phyloP scores from a whole-genome alignment of 805 yeast genomes.

The Kuraishia piskuri region DNA sequence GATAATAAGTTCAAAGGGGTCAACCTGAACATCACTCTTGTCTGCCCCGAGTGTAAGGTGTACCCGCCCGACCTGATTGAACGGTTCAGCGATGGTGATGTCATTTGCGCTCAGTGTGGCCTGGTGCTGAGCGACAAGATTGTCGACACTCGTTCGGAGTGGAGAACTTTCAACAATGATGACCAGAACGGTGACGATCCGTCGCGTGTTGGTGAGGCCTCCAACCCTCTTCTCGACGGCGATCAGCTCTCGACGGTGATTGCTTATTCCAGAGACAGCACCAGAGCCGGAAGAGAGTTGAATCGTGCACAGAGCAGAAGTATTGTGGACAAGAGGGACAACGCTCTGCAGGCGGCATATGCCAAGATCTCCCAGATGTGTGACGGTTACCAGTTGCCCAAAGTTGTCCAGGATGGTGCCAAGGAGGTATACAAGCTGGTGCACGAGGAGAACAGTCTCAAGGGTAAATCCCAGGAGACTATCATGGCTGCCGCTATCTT shows the following conservation, averaged over 20 bases:
- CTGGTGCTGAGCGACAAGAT: conserved; percentile 84
- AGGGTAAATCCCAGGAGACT: conserved; percentile 88
- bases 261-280: conserved; percentile 77
- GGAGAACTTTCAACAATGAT: conserved; percentile 97
- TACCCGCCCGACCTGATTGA: conserved; percentile 94
- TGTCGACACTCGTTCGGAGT: conserved; percentile 93
- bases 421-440: conserved; percentile 92
- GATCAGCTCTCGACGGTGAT: conserved; percentile 90
- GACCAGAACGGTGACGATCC: conserved; percentile 99
- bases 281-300: conserved; percentile 81
- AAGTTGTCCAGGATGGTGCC: conserved; percentile 94
- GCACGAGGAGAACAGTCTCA: conserved; percentile 74
- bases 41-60: conserved; percentile 94
- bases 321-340: conserved; percentile 79
- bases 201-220: conserved; percentile 97
- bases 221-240: conserved; percentile 84
- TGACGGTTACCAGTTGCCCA: conserved; percentile 91
- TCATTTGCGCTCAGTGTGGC: conserved; percentile 97
- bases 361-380: conserved; percentile 91
- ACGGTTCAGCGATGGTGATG: conserved; percentile 94
- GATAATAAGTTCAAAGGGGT: conserved; percentile 43
- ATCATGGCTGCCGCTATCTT: conserved; percentile 96
- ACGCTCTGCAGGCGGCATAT: conserved; percentile 81
- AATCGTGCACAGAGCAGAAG: conserved; percentile 84
- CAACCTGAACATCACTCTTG: conserved; percentile 77